These are phyloP conservation scores for Murraya koenigii DNA, from an alignment of 345 rosid genomes.

Conservation along the genomic window DNA sequence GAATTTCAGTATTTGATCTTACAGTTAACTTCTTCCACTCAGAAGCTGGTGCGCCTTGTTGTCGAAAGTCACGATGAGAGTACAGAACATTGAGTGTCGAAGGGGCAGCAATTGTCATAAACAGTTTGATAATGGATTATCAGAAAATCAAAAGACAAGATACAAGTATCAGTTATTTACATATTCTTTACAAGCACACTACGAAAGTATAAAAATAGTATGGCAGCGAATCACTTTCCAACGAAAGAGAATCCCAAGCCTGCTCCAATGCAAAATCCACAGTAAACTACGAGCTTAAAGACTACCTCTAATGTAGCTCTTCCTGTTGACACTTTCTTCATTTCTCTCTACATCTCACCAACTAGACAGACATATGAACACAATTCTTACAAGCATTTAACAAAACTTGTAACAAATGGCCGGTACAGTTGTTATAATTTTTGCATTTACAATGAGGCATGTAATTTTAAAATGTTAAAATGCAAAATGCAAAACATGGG, in stretches of 20 bases:
- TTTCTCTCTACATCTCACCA: not conserved
- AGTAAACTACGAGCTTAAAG: not conserved
- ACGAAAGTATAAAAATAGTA: too few species aligned
- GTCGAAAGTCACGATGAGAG: constrained; percentile 71
- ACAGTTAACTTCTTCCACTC: constrained; percentile 76
- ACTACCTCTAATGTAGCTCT: too few species aligned
- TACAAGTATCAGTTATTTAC: not conserved
- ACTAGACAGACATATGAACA: too few species aligned
- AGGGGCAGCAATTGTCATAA: constrained; percentile 47
- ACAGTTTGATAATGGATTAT: not conserved
- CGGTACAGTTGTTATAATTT: too few species aligned
- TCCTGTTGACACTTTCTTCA: not conserved
- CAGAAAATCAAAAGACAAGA: not conserved
- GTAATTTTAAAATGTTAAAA: too few species aligned
- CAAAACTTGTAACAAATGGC: too few species aligned
- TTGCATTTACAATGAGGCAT: too few species aligned
- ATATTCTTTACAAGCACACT: too few species aligned
- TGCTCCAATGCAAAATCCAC: not conserved
- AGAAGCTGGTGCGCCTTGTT: constrained; percentile 61
- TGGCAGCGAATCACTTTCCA: too few species aligned
- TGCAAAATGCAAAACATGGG: too few species aligned
- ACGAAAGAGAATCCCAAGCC: not conserved
- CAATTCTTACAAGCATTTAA: too few species aligned
- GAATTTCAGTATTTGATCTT: constrained; percentile 63
- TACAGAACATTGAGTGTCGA: constrained; percentile 71